phyloP scores from a whole-genome alignment of 148 eudicot genomes.

The Dysphania ambrosioides region DNA sequence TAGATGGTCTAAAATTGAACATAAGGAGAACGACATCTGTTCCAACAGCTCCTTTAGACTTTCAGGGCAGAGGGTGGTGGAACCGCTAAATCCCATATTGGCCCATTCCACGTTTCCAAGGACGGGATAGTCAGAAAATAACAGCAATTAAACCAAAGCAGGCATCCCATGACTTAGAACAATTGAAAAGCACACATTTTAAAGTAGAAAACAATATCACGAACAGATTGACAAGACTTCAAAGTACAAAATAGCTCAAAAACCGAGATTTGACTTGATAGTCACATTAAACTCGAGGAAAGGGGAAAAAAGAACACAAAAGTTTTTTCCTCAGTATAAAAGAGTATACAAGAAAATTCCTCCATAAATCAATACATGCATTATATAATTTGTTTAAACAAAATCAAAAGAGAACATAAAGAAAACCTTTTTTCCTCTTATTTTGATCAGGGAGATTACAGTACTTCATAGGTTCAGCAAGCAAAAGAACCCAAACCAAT shows the following conservation, averaged over 20 bases:
- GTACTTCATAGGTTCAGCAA: too few species aligned
- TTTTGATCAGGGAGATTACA: background rate
- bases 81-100: slow-evolving; percentile 8
- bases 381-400: background rate
- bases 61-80: slow-evolving; percentile 21
- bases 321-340: background rate
- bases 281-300: background rate
- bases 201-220: background rate
- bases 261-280: slow-evolving; percentile 2
- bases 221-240: slow-evolving; percentile 8
- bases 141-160: slow-evolving; percentile 13
- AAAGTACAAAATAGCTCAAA: background rate
- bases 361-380: background rate
- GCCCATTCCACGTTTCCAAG: slow-evolving; percentile 6
- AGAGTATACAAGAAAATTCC: background rate
- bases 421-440: background rate
- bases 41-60: slow-evolving; percentile 24
- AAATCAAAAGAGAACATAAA: background rate
- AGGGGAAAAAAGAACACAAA: background rate
- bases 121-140: background rate
- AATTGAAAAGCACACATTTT: slow-evolving; percentile 13
- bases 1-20: background rate
- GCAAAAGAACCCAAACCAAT: too few species aligned
- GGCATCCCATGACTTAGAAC: background rate
- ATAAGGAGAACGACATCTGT: background rate